A percentile compares a stretch with the other conserved stretches of the same genome.
phyloP scores from a whole-genome alignment of 2,329 filamentous ascomycete genomes.

The Zalaria sp. region DNA sequence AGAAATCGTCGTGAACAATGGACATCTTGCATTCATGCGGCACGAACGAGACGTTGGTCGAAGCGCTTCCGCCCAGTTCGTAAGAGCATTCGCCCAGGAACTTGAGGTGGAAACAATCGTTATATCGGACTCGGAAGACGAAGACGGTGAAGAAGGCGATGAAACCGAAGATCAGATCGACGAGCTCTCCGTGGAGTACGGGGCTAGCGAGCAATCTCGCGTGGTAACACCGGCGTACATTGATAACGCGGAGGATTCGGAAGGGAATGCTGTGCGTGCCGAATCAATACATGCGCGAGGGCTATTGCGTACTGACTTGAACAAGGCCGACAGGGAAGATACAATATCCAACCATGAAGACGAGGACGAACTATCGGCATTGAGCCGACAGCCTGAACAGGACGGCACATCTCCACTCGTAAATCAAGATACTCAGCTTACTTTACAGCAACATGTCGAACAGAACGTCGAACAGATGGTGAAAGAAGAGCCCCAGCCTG shows the following conservation, averaged over 20 bases:
- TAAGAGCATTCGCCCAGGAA: conserved; percentile 15
- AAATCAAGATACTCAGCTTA: too few species aligned
- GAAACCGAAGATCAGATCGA: conserved; percentile 22
- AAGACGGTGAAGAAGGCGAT: conserved; percentile 14
- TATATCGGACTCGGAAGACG: conserved; percentile 5
- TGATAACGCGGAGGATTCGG: not conserved
- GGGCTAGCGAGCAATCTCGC: too few species aligned
- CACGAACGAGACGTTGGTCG: conserved; percentile 36
- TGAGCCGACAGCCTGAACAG: too few species aligned
- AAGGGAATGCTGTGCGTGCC: conserved; percentile 1
- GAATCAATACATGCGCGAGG: too few species aligned
- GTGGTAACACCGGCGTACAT: too few species aligned
- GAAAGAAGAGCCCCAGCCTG: too few species aligned
- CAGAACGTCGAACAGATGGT: too few species aligned
- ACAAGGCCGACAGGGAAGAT: too few species aligned
- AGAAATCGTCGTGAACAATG: conserved; percentile 77
- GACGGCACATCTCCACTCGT: too few species aligned
- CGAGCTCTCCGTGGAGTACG: conserved; percentile 3
- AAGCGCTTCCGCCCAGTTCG: conserved; percentile 14
- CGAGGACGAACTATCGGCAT: not conserved
- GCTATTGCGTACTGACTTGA: too few species aligned
- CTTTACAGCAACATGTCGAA: too few species aligned
- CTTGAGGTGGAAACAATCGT: conserved; percentile 15
- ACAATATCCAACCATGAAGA: not conserved
- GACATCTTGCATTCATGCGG: conserved; percentile 57